Evolutionary conservation across 495 filamentous ascomycete species (phyloP).

Genomic region (Penicillium waksmanii): DNA sequence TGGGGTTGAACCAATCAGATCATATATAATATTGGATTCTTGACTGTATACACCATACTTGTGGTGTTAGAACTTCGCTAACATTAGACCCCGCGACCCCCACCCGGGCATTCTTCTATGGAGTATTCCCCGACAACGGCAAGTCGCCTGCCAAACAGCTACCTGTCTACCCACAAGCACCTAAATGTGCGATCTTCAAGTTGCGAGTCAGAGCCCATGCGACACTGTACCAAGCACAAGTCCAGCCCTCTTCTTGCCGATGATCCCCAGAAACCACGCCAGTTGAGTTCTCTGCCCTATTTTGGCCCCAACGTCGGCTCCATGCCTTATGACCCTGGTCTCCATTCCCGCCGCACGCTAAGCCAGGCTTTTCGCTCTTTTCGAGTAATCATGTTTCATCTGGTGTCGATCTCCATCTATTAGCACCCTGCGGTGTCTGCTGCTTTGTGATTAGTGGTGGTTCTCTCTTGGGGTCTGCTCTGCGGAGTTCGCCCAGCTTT

Average conservation of each 20-base stretch:
- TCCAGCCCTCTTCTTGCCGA: not conserved
- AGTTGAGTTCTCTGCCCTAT: not conserved
- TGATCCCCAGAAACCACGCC: not conserved
- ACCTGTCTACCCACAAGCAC: too few relatives aligned
- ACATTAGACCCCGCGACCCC: not conserved
- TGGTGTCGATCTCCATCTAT: conserved; percentile 7
- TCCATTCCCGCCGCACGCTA: not conserved
- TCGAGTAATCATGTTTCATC: conserved; percentile 9
- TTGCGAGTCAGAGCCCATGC: too few relatives aligned
- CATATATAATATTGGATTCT: too few relatives aligned
- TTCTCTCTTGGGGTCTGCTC: not conserved
- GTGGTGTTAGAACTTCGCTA: not conserved
- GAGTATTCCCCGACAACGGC: too few relatives aligned
- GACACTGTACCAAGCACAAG: not conserved
- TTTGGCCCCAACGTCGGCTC: not conserved
- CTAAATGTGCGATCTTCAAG: too few relatives aligned
- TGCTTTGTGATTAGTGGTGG: not conserved
- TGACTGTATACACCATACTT: too few relatives aligned
- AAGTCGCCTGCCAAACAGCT: too few relatives aligned
- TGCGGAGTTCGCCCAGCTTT: not conserved
- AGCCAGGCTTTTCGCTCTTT: not conserved
- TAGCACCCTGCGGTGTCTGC: not conserved
- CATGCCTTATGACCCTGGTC: not conserved
- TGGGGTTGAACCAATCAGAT: too few relatives aligned
- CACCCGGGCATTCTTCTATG: not conserved